phyloP scores from a whole-genome alignment of 140 eudicot species.

The Bidens hawaiensis region DNA sequence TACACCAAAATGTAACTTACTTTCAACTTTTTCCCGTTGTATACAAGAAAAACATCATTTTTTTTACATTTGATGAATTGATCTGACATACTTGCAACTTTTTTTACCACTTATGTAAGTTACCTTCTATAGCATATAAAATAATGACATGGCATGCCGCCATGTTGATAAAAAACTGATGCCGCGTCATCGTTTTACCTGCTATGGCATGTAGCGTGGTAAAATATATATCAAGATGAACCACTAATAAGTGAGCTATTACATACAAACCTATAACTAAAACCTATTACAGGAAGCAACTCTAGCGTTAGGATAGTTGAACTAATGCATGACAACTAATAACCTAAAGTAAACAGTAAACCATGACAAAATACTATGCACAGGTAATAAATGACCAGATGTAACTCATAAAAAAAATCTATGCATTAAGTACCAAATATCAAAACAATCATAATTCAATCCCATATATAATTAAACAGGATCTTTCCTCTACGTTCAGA shows the following conservation, averaged over 20 bases:
- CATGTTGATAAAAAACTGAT: background rate
- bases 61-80: background rate
- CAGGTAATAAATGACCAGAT: background rate
- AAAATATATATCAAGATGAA: background rate
- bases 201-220: background rate
- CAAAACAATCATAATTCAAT: background rate
- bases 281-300: slow-evolving; percentile 8
- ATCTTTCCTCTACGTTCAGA: background rate
- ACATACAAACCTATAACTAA: background rate
- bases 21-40: background rate
- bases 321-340: background rate
- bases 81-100: background rate
- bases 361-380: background rate
- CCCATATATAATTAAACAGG: background rate
- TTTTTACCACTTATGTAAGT: background rate
- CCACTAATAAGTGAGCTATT: background rate
- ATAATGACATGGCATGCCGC: background rate
- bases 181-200: background rate
- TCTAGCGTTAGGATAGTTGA: background rate
- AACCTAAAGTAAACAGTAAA: background rate
- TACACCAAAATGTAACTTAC: background rate
- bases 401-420: background rate
- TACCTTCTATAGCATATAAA: slow-evolving; percentile 2
- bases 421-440: background rate
- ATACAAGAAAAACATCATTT: background rate